Percentiles rank a stretch among this genome's conserved stretches.
These are phyloP conservation scores for Vigna mungo DNA, from an alignment of 306 rosid species.

Conservation along the genomic window DNA sequence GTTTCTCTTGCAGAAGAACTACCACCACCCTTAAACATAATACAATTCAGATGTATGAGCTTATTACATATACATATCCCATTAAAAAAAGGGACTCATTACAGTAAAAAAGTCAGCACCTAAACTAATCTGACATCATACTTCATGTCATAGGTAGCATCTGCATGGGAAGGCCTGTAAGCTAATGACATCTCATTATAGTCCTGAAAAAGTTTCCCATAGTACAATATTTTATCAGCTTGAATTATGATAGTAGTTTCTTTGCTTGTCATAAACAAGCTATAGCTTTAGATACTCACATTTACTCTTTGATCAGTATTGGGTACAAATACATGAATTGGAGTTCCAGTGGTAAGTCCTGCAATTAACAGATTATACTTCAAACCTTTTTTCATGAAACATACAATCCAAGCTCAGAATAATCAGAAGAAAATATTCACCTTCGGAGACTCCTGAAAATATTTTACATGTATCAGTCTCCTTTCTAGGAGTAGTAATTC, in stretches of 20 bases:
- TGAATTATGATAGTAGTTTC: background rate
- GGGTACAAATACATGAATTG: constrained; percentile 88
- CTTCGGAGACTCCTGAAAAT: constrained; percentile 88
- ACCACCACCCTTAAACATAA: too few relatives aligned
- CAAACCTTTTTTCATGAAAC: constrained; percentile 23
- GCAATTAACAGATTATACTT: constrained; percentile 44
- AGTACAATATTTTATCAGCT: constrained; percentile 11
- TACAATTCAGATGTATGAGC: too few relatives aligned
- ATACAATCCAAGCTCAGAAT: constrained; percentile 4
- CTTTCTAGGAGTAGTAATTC: constrained; percentile 98
- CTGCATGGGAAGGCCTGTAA: constrained; percentile 97
- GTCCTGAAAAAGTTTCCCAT: constrained; percentile 61
- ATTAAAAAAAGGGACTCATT: too few relatives aligned
- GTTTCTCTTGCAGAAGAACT: too few relatives aligned
- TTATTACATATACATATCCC: too few relatives aligned
- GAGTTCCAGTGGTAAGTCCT: constrained; percentile 95
- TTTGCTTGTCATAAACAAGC: constrained; percentile 22
- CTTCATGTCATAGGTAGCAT: constrained; percentile 98
- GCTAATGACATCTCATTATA: constrained; percentile 91
- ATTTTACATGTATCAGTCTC: constrained; percentile 95
- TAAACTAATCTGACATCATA: constrained; percentile 91
- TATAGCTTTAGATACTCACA: constrained; percentile 64
- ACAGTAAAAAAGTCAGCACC: constrained; percentile 63
- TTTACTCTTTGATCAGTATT: constrained; percentile 96
- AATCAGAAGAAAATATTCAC: constrained; percentile 49